Evolutionary conservation across 805 yeast species (phyloP).

Genomic region (Torulaspora indica): DNA sequence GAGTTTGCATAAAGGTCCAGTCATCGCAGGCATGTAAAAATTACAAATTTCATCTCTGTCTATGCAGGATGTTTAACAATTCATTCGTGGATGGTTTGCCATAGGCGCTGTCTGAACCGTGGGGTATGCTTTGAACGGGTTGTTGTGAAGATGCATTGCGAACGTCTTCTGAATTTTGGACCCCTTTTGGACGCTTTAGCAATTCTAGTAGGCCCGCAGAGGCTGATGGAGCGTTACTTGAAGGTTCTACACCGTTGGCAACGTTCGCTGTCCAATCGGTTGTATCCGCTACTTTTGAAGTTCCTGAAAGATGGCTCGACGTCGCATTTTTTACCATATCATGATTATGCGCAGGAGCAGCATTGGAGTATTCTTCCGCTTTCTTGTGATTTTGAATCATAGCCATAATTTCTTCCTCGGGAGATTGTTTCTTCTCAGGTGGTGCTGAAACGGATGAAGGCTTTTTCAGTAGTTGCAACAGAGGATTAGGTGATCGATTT

Average conservation of each 20-base stretch:
- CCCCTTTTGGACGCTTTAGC: constrained; percentile 16
- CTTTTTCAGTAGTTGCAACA: constrained; percentile 7
- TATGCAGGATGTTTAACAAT: constrained; percentile 26
- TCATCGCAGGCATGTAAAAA: background rate
- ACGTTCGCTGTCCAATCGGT: background rate
- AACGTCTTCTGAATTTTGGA: background rate
- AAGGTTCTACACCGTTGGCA: background rate
- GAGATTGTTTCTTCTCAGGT: constrained; percentile 5
- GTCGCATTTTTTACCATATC: constrained; percentile 7
- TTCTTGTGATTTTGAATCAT: constrained; percentile 9
- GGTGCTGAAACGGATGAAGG: background rate
- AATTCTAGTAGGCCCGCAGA: constrained; percentile 22
- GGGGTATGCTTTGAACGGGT: constrained; percentile 2
- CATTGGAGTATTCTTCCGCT: background rate
- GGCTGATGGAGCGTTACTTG: constrained; percentile 9
- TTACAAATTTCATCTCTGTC: constrained; percentile 5
- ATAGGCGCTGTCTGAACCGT: background rate
- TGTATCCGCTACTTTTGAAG: background rate
- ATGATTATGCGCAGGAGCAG: constrained; percentile 10
- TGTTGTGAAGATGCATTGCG: constrained; percentile 2
- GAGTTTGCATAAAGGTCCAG: background rate
- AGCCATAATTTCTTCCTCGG: constrained; percentile 15
- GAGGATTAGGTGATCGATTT: constrained; percentile 6
- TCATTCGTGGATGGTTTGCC: constrained; percentile 21
- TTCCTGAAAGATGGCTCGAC: background rate